These are phyloP conservation scores for Solanum hybrid DNA, from an alignment of 305 asterid genomes.

Conservation along the genomic window DNA sequence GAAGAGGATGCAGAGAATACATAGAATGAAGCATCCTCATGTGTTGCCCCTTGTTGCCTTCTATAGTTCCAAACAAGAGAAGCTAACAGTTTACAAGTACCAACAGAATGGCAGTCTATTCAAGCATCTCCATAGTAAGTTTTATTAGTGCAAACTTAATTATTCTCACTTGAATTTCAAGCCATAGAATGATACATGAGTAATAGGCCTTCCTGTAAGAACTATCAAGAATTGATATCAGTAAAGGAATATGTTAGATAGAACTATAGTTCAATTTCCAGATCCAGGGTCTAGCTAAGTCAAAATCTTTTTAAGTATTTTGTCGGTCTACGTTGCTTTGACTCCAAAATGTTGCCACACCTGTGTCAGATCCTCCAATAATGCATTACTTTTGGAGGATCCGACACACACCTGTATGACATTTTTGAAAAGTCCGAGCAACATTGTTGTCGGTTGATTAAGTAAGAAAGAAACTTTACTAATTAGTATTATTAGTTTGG, in stretches of 20 bases:
- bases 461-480: background rate
- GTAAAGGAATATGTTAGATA: background rate
- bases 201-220: background rate
- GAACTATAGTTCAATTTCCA: background rate
- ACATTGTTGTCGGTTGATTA: background rate
- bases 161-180: background rate
- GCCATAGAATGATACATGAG: background rate
- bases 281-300: background rate
- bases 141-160: background rate
- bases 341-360: background rate
- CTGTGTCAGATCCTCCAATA: background rate
- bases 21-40: slow-evolving; percentile 39
- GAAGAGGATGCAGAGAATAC: slow-evolving; percentile 44
- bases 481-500: background rate
- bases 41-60: slow-evolving; percentile 54
- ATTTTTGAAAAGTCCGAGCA: background rate
- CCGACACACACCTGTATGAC: background rate
- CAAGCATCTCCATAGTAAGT: slow-evolving; percentile 53
- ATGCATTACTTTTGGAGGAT: background rate
- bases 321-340: background rate
- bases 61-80: slow-evolving; percentile 66
- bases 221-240: background rate
- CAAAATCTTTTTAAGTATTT: background rate
- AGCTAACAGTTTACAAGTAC: slow-evolving; percentile 56
- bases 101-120: slow-evolving; percentile 62